Evolutionary conservation across 805 yeast species (phyloP).

Genomic region (Tetrapisispora iriomotensis): DNA sequence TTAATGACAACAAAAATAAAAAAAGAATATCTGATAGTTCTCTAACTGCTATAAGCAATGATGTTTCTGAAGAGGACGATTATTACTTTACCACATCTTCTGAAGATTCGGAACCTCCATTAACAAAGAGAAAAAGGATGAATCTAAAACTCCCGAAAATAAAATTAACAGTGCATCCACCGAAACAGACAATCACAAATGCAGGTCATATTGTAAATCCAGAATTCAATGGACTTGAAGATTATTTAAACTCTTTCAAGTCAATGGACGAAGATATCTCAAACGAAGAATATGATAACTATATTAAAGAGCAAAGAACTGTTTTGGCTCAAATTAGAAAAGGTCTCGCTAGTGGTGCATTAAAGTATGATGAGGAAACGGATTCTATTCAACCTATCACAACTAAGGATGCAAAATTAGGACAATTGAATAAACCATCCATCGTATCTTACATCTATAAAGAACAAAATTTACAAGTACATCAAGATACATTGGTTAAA

Average conservation of each 20-base stretch:
- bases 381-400: conserved; percentile 34
- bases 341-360: conserved; percentile 37
- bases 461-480: conserved; percentile 37
- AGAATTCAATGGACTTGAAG: conserved; percentile 32
- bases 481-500: conserved; percentile 61
- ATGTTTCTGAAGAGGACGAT: conserved; percentile 12
- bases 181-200: conserved; percentile 45
- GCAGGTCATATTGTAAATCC: conserved; percentile 49
- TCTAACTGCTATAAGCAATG: conserved; percentile 2
- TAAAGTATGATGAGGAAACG: conserved; percentile 35
- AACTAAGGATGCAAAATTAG: conserved; percentile 32
- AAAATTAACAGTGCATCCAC: conserved; percentile 30
- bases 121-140: conserved; percentile 7
- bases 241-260: conserved; percentile 45
- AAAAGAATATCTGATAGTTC: too few species aligned
- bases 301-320: conserved; percentile 42
- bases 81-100: conserved; percentile 27
- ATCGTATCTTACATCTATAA: conserved; percentile 33
- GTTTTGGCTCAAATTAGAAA: conserved; percentile 36
- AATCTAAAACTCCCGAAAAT: conserved; percentile 21
- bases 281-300: conserved; percentile 49
- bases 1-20: not conserved
- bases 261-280: conserved; percentile 53
- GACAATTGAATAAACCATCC: conserved; percentile 37
- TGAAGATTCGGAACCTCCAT: conserved; percentile 14